A percentile compares a stretch with the other conserved stretches of the same genome.
Conservation (phyloP, 106 monocot genomes). For the Allium sativum region DNA sequence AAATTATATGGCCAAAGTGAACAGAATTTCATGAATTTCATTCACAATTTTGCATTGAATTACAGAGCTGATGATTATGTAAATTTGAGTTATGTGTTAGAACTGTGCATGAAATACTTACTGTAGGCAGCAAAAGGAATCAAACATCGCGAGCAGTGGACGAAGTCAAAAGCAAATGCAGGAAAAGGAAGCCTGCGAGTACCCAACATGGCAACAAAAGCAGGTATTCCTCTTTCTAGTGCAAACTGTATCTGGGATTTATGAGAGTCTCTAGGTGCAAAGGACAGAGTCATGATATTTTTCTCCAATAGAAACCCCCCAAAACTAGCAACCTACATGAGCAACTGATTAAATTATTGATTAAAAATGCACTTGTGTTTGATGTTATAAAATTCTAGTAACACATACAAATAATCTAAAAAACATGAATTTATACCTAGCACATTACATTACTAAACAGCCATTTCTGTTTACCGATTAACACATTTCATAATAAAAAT, state of each 20-base stretch:
- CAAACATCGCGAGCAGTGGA: slow-evolving; percentile 90
- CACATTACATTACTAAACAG: no score
- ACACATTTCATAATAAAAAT: no score
- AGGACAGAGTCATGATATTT: slow-evolving; percentile 72
- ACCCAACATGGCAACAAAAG: slow-evolving; percentile 91
- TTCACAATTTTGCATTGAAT: no score
- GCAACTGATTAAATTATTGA: slow-evolving; percentile 1
- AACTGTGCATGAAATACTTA: slow-evolving; percentile 27
- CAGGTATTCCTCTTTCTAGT: slow-evolving; percentile 90
- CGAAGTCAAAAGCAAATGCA: slow-evolving; percentile 63
- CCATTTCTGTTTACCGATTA: no score
- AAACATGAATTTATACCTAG: no score
- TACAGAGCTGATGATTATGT: not conserved
- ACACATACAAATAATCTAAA: no score
- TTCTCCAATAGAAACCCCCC: slow-evolving; percentile 80
- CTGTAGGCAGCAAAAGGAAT: slow-evolving; percentile 89
- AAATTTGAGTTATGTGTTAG: not conserved
- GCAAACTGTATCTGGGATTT: slow-evolving; percentile 96
- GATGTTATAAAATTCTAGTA: no score
- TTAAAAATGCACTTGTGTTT: no score
- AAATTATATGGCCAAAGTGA: not conserved
- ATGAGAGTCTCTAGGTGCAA: slow-evolving; percentile 94
- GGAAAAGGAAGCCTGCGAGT: slow-evolving; percentile 85
- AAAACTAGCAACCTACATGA: slow-evolving; percentile 83
- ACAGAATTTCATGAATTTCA: not conserved